phyloP scores from a whole-genome alignment of 495 filamentous ascomycete species.

The Usnea hakonensis region DNA sequence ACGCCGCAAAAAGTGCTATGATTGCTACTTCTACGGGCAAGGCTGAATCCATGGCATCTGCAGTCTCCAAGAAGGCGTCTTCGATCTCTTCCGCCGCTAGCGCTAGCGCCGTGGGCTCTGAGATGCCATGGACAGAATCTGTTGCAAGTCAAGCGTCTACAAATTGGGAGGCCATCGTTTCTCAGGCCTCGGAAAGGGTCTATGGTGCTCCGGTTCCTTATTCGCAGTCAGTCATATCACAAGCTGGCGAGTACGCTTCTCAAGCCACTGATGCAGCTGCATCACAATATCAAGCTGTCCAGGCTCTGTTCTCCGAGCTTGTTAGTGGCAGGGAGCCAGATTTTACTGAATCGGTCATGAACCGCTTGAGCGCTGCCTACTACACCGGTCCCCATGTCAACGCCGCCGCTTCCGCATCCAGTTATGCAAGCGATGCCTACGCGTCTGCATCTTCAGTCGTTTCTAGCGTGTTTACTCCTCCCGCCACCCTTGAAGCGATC shows the following conservation, averaged over 20 bases:
- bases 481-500: conserved; percentile 51
- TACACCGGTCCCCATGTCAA: conserved; percentile 46
- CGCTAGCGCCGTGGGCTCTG: conserved; percentile 36
- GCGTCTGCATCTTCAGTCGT: conserved; percentile 50
- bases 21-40: conserved; percentile 41
- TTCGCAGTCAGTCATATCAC: conserved; percentile 45
- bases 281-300: conserved; percentile 60
- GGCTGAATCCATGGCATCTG: conserved; percentile 36
- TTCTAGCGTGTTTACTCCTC: conserved; percentile 45
- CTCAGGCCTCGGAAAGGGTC: conserved; percentile 59
- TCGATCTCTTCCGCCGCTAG: conserved; percentile 33
- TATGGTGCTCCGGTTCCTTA: conserved; percentile 67
- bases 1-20: conserved; percentile 40
- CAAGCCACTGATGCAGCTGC: conserved; percentile 45
- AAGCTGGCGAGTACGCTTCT: conserved; percentile 48
- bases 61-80: conserved; percentile 28
- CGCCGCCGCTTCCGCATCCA: conserved; percentile 44
- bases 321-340: conserved; percentile 69
- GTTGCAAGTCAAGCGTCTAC: conserved; percentile 45
- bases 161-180: conserved; percentile 62
- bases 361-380: conserved; percentile 58
- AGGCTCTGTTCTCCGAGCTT: conserved; percentile 67
- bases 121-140: conserved; percentile 39
- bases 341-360: conserved; percentile 75
- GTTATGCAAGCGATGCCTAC: conserved; percentile 50